These are phyloP conservation scores for Trametes sp. DNA, from an alignment of 1,284 basidiomycete species.

Conservation along the genomic window DNA sequence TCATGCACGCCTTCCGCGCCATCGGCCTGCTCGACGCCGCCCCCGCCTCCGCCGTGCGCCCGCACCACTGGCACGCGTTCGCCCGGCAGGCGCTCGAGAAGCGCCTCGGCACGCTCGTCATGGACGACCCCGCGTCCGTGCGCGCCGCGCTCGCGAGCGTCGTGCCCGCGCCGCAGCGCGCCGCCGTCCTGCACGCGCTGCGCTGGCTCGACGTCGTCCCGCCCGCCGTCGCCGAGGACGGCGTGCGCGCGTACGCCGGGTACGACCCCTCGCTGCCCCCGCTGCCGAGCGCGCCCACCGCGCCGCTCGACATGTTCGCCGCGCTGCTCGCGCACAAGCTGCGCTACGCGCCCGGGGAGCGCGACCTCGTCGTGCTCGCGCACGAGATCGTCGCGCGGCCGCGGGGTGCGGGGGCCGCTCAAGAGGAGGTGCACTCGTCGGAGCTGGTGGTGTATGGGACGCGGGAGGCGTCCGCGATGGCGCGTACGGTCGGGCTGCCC, in stretches of 20 bases:
- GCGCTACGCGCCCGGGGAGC: conserved; percentile 75
- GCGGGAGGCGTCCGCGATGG: conserved; percentile 80
- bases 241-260: conserved; percentile 18
- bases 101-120: conserved; percentile 39
- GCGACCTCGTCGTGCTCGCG: conserved; percentile 88
- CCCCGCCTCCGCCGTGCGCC: conserved; percentile 46
- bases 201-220: conserved; percentile 63
- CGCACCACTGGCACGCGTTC: conserved; percentile 55
- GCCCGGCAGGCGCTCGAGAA: conserved; percentile 46
- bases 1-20: conserved; percentile 79
- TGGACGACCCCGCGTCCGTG: conserved; percentile 44
- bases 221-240: conserved; percentile 21
- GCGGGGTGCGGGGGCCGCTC: conserved; percentile 22
- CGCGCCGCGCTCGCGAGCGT: conserved; percentile 50
- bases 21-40: conserved; percentile 75
- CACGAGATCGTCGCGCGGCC: conserved; percentile 76
- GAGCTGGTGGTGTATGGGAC: conserved; percentile 80
- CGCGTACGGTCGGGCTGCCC: conserved; percentile 78
- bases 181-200: conserved; percentile 59
- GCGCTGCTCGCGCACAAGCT: conserved; percentile 79
- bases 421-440: conserved; percentile 76
- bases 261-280: conserved; percentile 47
- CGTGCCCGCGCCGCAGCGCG: conserved; percentile 44
- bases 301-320: conserved; percentile 85
- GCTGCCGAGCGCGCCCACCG: conserved; percentile 50